Percentiles rank a stretch among this genome's conserved stretches.
Conservation (phyloP, 106 monocot species). For the Triglochin maritima region DNA sequence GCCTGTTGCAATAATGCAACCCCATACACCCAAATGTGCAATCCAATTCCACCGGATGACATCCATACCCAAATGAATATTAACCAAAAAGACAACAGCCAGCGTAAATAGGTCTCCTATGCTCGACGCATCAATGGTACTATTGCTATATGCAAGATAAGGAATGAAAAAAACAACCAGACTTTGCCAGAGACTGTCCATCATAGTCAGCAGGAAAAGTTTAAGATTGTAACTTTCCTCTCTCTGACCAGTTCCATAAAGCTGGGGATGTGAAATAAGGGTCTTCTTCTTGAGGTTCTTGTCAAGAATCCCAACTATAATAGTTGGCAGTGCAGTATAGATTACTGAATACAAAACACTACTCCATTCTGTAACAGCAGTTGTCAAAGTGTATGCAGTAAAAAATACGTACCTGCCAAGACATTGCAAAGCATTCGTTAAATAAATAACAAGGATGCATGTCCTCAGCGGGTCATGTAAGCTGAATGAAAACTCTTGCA, state of each 20-base stretch:
- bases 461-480: too few relatives aligned
- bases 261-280: slow-evolving; percentile 68
- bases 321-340: slow-evolving; percentile 80
- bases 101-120: slow-evolving; percentile 69
- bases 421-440: background rate
- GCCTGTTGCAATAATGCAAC: slow-evolving; percentile 43
- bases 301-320: slow-evolving; percentile 72
- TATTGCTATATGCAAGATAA: slow-evolving; percentile 49
- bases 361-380: slow-evolving; percentile 66
- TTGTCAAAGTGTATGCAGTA: slow-evolving; percentile 63
- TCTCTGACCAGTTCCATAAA: slow-evolving; percentile 76
- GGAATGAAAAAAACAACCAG: slow-evolving; percentile 58
- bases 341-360: slow-evolving; percentile 57
- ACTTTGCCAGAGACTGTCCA: slow-evolving; percentile 84
- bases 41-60: slow-evolving; percentile 75
- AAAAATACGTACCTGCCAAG: slow-evolving; percentile 67
- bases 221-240: slow-evolving; percentile 79
- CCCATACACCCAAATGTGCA: slow-evolving; percentile 68
- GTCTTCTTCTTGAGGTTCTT: slow-evolving; percentile 76
- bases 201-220: slow-evolving; percentile 57
- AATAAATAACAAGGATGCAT: background rate
- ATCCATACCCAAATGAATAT: slow-evolving; percentile 74
- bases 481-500: too few relatives aligned
- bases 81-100: slow-evolving; percentile 70
- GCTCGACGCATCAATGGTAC: slow-evolving; percentile 42